These are phyloP conservation scores for Diversispora epigaea DNA, from an alignment of 192 early-diverging fungal species.

Conservation along the genomic window DNA sequence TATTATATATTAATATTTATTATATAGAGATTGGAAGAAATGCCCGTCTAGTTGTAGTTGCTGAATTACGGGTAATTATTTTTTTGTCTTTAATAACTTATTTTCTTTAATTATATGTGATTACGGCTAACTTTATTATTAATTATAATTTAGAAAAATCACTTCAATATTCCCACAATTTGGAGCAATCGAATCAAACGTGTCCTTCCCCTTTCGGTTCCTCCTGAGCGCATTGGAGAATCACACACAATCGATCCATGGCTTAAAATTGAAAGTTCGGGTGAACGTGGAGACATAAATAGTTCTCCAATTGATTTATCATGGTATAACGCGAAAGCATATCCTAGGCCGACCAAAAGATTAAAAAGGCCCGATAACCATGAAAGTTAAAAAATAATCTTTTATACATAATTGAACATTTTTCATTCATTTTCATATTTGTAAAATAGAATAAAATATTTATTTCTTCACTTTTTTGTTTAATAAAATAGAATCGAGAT, in stretches of 20 bases:
- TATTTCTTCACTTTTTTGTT: too few species aligned
- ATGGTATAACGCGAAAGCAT: constrained; percentile 4
- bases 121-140: not conserved
- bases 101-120: not conserved
- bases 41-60: not conserved
- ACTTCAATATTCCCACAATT: constrained; percentile 5
- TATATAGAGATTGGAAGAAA: constrained; percentile 25
- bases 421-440: too few species aligned
- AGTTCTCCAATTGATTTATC: constrained; percentile 19
- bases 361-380: not conserved
- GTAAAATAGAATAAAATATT: too few species aligned
- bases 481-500: too few species aligned
- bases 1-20: not conserved
- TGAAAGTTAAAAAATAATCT: not conserved
- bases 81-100: not conserved
- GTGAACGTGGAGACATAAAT: not conserved
- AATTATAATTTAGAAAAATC: not conserved
- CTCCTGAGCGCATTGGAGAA: not conserved
- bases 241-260: not conserved
- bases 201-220: not conserved
- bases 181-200: constrained; percentile 17
- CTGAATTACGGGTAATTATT: constrained; percentile 11
- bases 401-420: too few species aligned
- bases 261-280: not conserved
- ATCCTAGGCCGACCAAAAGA: constrained; percentile 3